Evolutionary conservation across 176 grass and related monocot genomes (phyloP).

Genomic region (bread wheat (Triticum aestivum)): IWGSC_CS_RefSeq_v2.1 NC_057802.1:180025106-180025605

Average conservation of each 20-base stretch:
- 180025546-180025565: neutral
- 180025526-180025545: neutral
- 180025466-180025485: neutral
- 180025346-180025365: neutral
- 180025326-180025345: neutral
- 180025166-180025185: slow-evolving; percentile 61
- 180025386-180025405: neutral
- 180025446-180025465: neutral
- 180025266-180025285: slow-evolving; percentile 83
- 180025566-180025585: too few species aligned
- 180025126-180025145: neutral
- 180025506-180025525: neutral
- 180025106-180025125: neutral
- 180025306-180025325: neutral
- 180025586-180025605: too few species aligned
- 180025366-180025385: slow-evolving; percentile 4
- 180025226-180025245: slow-evolving; percentile 86
- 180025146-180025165: slow-evolving; percentile 17
- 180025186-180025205: slow-evolving; percentile 62
- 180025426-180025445: neutral
- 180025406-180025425: neutral
- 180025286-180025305: slow-evolving; percentile 67
- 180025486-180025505: neutral
- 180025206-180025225: slow-evolving; percentile 87
- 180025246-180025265: slow-evolving; percentile 93